phyloP scores from a whole-genome alignment of 371 early-diverging fungal species.

The Mortierella sp. region DNA sequence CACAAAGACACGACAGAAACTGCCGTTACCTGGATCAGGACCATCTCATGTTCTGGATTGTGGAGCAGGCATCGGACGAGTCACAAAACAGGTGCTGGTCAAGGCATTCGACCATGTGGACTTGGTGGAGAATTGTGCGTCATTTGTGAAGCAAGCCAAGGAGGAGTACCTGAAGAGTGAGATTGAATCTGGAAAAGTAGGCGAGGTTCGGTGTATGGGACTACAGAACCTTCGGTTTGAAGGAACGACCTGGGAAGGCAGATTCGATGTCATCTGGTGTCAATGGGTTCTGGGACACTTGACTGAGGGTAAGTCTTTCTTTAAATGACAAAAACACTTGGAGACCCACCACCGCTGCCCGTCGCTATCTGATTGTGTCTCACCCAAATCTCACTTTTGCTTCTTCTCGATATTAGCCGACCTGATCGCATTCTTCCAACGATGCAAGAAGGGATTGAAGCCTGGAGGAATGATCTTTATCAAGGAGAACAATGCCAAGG shows the following conservation, averaged over 20 bases:
- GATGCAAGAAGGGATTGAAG: conserved; percentile 80
- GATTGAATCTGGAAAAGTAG: conserved; percentile 63
- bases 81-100: conserved; percentile 85
- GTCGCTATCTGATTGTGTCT: no score
- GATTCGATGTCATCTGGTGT: conserved; percentile 94
- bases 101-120: conserved; percentile 85
- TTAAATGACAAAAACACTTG: no score
- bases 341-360: no score
- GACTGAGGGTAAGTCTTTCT: conserved; percentile 68
- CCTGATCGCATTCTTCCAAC: conserved; percentile 81
- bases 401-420: conserved; percentile 65
- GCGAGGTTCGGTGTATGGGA: conserved; percentile 74
- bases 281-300: conserved; percentile 95
- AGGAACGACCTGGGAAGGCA: conserved; percentile 55
- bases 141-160: conserved; percentile 82
- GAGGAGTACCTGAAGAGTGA: conserved; percentile 66
- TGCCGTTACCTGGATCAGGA: conserved; percentile 32
- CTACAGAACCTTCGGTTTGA: conserved; percentile 87
- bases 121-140: conserved; percentile 85
- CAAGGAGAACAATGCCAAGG: conserved; percentile 87
- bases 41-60: conserved; percentile 72
- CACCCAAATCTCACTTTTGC: not conserved
- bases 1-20: conserved; percentile 21
- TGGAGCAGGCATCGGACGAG: conserved; percentile 96
- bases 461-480: conserved; percentile 85